Evolutionary conservation across 2,329 filamentous ascomycete genomes (phyloP).

Genomic region (Fusarium sublunatum): DNA sequence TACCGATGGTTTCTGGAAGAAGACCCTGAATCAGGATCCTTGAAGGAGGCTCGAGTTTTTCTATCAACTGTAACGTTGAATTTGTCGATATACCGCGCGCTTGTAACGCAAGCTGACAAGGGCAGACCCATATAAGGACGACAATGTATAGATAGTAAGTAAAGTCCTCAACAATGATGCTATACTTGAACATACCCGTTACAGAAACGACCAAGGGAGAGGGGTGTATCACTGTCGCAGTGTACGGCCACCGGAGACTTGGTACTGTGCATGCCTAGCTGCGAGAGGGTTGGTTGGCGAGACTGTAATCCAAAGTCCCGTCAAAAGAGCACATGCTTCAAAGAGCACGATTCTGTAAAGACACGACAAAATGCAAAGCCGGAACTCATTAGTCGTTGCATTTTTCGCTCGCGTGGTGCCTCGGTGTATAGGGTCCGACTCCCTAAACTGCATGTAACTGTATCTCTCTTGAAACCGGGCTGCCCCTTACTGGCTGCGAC

Average conservation of each 20-base stretch:
- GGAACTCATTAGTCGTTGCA: background rate
- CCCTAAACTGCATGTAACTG: slow-evolving; percentile 1
- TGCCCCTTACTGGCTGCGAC: slow-evolving; percentile 5
- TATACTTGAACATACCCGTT: slow-evolving; percentile 5
- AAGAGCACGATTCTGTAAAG: background rate
- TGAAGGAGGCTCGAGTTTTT: slow-evolving; percentile 8
- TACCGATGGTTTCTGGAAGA: slow-evolving; percentile 35
- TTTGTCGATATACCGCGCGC: slow-evolving; percentile 5
- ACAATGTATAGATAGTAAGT: background rate
- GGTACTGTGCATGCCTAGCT: background rate
- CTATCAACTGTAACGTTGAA: background rate
- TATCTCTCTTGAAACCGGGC: background rate
- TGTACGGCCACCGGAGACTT: background rate
- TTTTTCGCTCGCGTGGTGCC: background rate
- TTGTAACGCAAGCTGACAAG: slow-evolving; percentile 15
- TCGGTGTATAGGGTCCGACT: background rate
- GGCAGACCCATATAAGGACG: background rate
- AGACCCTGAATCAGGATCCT: slow-evolving; percentile 33
- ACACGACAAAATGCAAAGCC: background rate
- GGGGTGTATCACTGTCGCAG: slow-evolving; percentile 4
- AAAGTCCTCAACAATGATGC: slow-evolving; percentile 13
- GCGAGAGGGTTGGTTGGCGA: background rate
- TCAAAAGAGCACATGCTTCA: background rate
- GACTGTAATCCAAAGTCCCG: background rate
- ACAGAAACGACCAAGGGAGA: slow-evolving; percentile 7